These are phyloP conservation scores for Guillardia theta DNA, from an alignment of 78 protist species.

Conservation along the genomic window DNA sequence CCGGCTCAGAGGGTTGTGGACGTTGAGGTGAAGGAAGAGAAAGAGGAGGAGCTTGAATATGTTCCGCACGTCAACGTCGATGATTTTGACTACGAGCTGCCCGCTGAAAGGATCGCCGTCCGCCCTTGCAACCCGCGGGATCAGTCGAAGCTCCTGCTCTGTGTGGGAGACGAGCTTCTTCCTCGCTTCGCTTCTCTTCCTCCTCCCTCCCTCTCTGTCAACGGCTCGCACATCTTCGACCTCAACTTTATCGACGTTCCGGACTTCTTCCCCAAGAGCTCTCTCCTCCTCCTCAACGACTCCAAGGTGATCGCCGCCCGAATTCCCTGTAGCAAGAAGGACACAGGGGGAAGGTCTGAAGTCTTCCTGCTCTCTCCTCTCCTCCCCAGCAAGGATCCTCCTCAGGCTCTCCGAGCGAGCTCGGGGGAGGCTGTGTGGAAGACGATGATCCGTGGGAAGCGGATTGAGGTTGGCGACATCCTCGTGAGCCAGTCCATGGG, in stretches of 20 bases:
- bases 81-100: conserved; percentile 35
- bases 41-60: neutral
- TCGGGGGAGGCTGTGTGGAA: neutral
- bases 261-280: neutral
- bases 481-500: too few relatives aligned
- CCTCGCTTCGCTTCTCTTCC: too few relatives aligned
- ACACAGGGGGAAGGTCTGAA: neutral
- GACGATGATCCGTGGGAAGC: conserved; percentile 35
- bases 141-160: neutral
- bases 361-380: conserved; percentile 29
- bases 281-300: conserved; percentile 46
- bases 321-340: neutral
- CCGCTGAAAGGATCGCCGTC: conserved; percentile 22
- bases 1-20: too few relatives aligned
- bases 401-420: neutral
- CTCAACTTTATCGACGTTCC: neutral
- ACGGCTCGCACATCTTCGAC: too few relatives aligned
- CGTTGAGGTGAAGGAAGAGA: neutral
- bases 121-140: conserved; percentile 41
- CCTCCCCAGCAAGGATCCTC: neutral
- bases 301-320: neutral
- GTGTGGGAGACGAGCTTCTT: too few relatives aligned
- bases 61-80: neutral
- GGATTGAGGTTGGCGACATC: too few relatives aligned
- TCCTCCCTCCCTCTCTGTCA: too few relatives aligned